A percentile compares a stretch with the other conserved stretches of the same genome.
Evolutionary conservation across 352 stramenopile species (phyloP).

Genomic region (Pilasporangium apinafurcum): DNA sequence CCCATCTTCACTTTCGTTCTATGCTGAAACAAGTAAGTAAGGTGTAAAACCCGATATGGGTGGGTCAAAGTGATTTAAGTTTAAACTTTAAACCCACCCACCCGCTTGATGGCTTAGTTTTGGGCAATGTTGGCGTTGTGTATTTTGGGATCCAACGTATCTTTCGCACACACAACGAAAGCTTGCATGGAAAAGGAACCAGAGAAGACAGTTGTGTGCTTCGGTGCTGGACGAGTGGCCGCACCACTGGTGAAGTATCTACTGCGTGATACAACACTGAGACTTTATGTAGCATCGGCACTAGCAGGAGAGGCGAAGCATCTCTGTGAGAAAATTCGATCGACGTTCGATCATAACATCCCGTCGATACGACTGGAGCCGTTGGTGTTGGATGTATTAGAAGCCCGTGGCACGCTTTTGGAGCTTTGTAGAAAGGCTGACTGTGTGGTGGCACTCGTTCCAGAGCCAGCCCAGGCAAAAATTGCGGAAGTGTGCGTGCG

Average conservation of each 20-base stretch:
- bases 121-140: too few species aligned
- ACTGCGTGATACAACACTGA: conserved; percentile 11
- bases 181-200: not conserved
- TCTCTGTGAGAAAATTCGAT: conserved; percentile 15
- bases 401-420: conserved; percentile 11
- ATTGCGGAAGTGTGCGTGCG: conserved; percentile 65
- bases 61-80: too few species aligned
- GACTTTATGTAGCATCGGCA: conserved; percentile 17
- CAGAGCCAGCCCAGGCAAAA: conserved; percentile 66
- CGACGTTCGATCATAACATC: too few species aligned
- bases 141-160: not conserved
- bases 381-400: conserved; percentile 12
- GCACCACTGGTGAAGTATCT: conserved; percentile 31
- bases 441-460: conserved; percentile 81
- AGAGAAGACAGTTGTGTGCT: conserved; percentile 21
- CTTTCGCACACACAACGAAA: not conserved
- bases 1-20: not conserved
- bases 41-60: too few species aligned
- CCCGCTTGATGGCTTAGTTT: too few species aligned
- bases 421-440: conserved; percentile 28
- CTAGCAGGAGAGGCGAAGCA: conserved; percentile 17
- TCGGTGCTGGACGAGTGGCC: conserved; percentile 40
- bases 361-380: too few species aligned
- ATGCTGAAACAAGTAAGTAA: too few species aligned
- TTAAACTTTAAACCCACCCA: too few species aligned